These are phyloP conservation scores for Phytophthora rubi DNA, from an alignment of 352 stramenopile genomes.

Conservation along the genomic window DNA sequence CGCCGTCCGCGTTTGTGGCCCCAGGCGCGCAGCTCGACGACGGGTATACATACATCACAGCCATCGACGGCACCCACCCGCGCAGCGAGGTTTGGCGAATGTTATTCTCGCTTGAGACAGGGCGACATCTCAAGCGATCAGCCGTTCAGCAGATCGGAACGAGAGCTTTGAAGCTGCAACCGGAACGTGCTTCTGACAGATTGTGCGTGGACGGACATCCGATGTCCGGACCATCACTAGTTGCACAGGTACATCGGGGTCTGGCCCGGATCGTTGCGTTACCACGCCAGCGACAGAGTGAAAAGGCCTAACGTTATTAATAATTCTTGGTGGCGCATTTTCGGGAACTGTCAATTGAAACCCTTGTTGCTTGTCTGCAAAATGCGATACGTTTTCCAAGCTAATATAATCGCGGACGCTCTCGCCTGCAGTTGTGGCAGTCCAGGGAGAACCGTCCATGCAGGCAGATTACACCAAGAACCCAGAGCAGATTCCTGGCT, in stretches of 20 bases:
- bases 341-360: too few relatives aligned
- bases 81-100: conserved; percentile 34
- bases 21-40: conserved; percentile 48
- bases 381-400: too few relatives aligned
- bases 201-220: conserved; percentile 20
- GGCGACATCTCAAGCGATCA: conserved; percentile 33
- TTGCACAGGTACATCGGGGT: conserved; percentile 23
- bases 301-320: neutral
- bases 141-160: conserved; percentile 39
- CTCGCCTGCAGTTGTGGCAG: too few relatives aligned
- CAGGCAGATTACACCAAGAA: too few relatives aligned
- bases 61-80: conserved; percentile 32
- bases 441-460: too few relatives aligned
- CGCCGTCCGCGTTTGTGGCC: conserved; percentile 44
- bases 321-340: too few relatives aligned
- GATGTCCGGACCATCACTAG: conserved; percentile 20
- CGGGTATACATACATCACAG: conserved; percentile 51
- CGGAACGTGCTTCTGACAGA: conserved; percentile 7
- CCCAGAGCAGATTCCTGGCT: too few relatives aligned
- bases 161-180: conserved; percentile 26
- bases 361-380: too few relatives aligned
- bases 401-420: too few relatives aligned
- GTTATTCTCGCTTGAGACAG: conserved; percentile 43
- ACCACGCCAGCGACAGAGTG: conserved; percentile 7
- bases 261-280: conserved; percentile 15